A percentile compares a stretch with the other conserved stretches of the same genome.
phyloP scores from a whole-genome alignment of 2,329 filamentous ascomycete genomes.

The Talaromyces sp. region DNA sequence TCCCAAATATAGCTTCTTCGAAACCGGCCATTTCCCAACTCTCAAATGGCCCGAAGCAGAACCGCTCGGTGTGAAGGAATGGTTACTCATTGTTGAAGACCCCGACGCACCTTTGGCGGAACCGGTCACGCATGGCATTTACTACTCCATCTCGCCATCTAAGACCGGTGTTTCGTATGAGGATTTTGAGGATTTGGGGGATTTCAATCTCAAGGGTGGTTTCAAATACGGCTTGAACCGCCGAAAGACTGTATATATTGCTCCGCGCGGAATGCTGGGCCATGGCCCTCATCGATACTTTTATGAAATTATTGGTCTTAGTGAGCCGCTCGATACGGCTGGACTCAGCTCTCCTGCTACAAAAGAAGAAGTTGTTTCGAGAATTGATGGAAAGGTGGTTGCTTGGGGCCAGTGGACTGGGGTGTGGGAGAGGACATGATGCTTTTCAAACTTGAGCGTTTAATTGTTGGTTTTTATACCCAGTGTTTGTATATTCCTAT shows the following conservation, averaged over 20 bases:
- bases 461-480: background rate
- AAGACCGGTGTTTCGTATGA: slow-evolving; percentile 28
- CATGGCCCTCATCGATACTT: slow-evolving; percentile 53
- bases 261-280: slow-evolving; percentile 46
- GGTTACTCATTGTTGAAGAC: slow-evolving; percentile 16
- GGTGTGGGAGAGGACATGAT: slow-evolving; percentile 36
- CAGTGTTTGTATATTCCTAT: background rate
- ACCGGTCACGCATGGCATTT: slow-evolving; percentile 16
- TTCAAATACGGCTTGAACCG: slow-evolving; percentile 46
- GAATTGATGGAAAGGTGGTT: slow-evolving; percentile 46
- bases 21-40: background rate
- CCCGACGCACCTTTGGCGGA: slow-evolving; percentile 15
- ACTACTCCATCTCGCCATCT: slow-evolving; percentile 29
- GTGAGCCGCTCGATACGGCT: slow-evolving; percentile 36
- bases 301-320: slow-evolving; percentile 48
- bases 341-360: slow-evolving; percentile 37
- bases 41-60: slow-evolving; percentile 3
- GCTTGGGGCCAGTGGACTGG: slow-evolving; percentile 50
- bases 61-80: slow-evolving; percentile 6
- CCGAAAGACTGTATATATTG: slow-evolving; percentile 39
- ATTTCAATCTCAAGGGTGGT: slow-evolving; percentile 30
- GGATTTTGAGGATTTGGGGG: slow-evolving; percentile 32
- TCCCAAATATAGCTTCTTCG: slow-evolving; percentile 2
- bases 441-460: background rate
- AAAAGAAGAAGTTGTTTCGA: slow-evolving; percentile 40